phyloP scores from a whole-genome alignment of 2,329 filamentous ascomycete species.

The Scedosporium minutisporum region DNA sequence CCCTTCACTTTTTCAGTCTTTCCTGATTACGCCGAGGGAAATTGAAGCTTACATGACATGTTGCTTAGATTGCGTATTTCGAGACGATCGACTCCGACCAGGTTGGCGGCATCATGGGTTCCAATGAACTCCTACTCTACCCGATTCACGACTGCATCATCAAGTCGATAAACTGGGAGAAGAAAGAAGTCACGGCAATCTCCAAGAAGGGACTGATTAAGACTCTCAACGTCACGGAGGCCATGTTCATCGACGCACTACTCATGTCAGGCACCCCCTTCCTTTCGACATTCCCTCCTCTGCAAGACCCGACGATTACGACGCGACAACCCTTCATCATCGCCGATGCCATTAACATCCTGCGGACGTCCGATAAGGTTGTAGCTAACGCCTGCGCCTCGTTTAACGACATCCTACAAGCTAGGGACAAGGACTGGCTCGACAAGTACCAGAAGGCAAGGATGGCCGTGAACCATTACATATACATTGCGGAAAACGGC shows the following conservation, averaged over 20 bases:
- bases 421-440: slow-evolving; percentile 64
- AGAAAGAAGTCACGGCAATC: slow-evolving; percentile 49
- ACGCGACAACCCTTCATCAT: slow-evolving; percentile 52
- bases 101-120: slow-evolving; percentile 70
- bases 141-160: slow-evolving; percentile 71
- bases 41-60: slow-evolving; percentile 55
- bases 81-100: slow-evolving; percentile 57
- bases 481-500: slow-evolving; percentile 69
- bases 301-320: slow-evolving; percentile 51
- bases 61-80: slow-evolving; percentile 70
- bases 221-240: slow-evolving; percentile 54
- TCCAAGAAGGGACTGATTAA: slow-evolving; percentile 63
- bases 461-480: slow-evolving; percentile 79
- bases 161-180: slow-evolving; percentile 56
- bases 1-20: slow-evolving; percentile 7
- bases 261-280: slow-evolving; percentile 77
- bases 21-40: slow-evolving; percentile 14
- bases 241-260: slow-evolving; percentile 73
- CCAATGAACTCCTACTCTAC: slow-evolving; percentile 77
- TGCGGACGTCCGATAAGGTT: slow-evolving; percentile 57
- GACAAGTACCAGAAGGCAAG: slow-evolving; percentile 80
- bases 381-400: slow-evolving; percentile 66
- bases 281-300: slow-evolving; percentile 66
- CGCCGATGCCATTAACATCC: slow-evolving; percentile 66
- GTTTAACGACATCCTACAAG: slow-evolving; percentile 69